These are phyloP conservation scores for Geranium brycei DNA, from an alignment of 345 rosid genomes.

Conservation along the genomic window DNA sequence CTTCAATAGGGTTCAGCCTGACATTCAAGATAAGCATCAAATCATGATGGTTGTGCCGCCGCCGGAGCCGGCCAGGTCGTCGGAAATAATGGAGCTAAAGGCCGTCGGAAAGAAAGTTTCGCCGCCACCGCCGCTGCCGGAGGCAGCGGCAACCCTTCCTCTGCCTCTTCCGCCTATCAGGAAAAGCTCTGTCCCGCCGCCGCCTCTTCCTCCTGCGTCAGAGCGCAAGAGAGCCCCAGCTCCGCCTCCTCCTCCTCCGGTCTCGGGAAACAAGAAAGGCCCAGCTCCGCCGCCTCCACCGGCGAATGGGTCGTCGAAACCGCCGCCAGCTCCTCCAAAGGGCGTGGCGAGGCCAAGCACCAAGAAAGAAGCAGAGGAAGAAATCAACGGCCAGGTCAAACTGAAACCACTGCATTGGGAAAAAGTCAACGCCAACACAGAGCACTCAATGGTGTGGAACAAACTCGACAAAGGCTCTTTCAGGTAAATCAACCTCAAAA, in stretches of 20 bases:
- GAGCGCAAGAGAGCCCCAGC: neutral
- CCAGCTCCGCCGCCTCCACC: neutral
- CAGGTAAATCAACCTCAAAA: conserved; percentile 16
- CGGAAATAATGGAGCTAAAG: conserved; percentile 6
- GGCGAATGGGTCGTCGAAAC: neutral
- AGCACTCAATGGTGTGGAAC: conserved; percentile 92
- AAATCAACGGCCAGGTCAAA: conserved; percentile 35
- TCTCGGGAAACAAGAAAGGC: too few relatives aligned
- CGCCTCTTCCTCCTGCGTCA: too few relatives aligned
- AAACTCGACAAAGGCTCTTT: conserved; percentile 70
- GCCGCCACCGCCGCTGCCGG: neutral
- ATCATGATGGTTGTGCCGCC: neutral
- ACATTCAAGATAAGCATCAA: neutral
- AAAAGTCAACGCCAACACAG: conserved; percentile 49
- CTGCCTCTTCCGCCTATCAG: neutral
- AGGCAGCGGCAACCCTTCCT: too few relatives aligned
- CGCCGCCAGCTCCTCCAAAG: neutral
- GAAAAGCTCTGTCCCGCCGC: neutral
- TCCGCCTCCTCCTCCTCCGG: too few relatives aligned
- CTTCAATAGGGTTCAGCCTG: neutral
- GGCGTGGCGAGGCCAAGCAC: neutral
- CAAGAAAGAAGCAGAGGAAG: neutral
- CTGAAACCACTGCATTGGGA: conserved; percentile 91
- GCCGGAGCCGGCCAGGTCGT: neutral
- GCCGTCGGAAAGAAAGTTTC: neutral